Percentiles rank a stretch among this genome's conserved stretches.
Conservation (phyloP, 2,329 filamentous ascomycete species). For the Xylariaceae sp. region DNA sequence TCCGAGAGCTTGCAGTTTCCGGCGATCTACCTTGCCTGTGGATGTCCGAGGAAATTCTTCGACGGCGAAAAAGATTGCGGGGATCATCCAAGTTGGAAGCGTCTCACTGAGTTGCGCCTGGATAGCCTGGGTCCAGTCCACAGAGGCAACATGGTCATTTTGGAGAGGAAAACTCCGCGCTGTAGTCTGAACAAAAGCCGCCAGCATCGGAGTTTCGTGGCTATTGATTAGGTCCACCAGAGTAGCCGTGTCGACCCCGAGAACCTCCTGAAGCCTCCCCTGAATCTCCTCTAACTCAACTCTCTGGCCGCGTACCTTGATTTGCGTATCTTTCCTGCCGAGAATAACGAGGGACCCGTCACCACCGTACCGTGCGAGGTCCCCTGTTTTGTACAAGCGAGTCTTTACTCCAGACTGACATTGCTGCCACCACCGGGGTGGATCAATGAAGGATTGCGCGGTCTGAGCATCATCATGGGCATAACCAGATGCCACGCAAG, state of each 20-base stretch:
- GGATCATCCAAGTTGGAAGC: constrained; percentile 31
- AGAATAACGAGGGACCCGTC: constrained; percentile 2
- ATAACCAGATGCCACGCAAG: no score
- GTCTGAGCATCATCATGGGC: no score
- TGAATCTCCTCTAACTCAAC: constrained; percentile 44
- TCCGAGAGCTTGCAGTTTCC: no score
- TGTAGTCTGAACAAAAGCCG: constrained; percentile 1
- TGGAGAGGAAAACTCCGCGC: background rate
- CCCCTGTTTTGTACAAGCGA: constrained; percentile 5
- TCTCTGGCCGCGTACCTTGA: constrained; percentile 45
- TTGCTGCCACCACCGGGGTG: no score
- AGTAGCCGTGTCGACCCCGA: background rate
- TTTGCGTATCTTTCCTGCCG: constrained; percentile 39
- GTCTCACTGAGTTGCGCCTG: background rate
- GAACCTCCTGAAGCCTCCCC: constrained; percentile 18
- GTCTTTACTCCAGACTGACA: no score
- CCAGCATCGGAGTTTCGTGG: background rate
- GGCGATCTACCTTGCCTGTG: constrained; percentile 26
- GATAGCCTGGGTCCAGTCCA: background rate
- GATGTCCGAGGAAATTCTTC: constrained; percentile 21
- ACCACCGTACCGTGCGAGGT: constrained; percentile 9
- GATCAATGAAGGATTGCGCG: no score
- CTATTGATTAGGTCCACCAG: background rate
- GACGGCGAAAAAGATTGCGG: constrained; percentile 24
- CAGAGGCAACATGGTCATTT: background rate